Percentiles rank a stretch among this genome's conserved stretches.
These are phyloP conservation scores for Xylariaceae sp. DNA, from an alignment of 2,329 filamentous ascomycete genomes.

Conservation along the genomic window DNA sequence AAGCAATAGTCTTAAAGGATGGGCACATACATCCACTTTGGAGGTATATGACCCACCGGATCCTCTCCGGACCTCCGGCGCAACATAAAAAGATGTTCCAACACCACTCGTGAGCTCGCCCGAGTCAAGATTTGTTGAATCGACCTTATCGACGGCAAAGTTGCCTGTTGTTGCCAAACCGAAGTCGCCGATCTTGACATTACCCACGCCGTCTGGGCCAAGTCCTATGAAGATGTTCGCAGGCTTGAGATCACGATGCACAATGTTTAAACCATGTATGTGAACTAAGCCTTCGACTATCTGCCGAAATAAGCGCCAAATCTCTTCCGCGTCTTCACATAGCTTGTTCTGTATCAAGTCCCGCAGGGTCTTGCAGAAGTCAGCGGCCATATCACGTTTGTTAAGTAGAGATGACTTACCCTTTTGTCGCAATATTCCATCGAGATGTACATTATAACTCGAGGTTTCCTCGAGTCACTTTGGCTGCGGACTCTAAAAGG, in stretches of 20 bases:
- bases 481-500: conserved; percentile 33
- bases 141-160: conserved; percentile 57
- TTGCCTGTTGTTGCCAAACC: conserved; percentile 89
- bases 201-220: conserved; percentile 68
- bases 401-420: conserved; percentile 39
- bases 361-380: conserved; percentile 62
- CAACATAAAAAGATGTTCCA: conserved; percentile 84
- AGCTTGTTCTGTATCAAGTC: conserved; percentile 79
- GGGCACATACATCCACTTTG: conserved; percentile 74
- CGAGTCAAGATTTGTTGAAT: conserved; percentile 41
- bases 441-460: conserved; percentile 81
- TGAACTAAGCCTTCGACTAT: conserved; percentile 85
- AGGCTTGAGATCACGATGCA: conserved; percentile 93
- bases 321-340: conserved; percentile 68
- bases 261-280: conserved; percentile 86
- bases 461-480: conserved; percentile 50
- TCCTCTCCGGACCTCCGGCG: conserved; percentile 80
- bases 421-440: conserved; percentile 98
- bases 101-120: conserved; percentile 68
- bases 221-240: conserved; percentile 89
- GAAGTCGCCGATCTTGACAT: conserved; percentile 95
- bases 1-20: not conserved
- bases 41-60: conserved; percentile 77
- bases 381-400: conserved; percentile 1
- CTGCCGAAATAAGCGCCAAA: conserved; percentile 88